A percentile compares a stretch with the other conserved stretches of the same genome.
Conservation (phyloP, 257 asterid species). For the Penstemon eatonii region DNA sequence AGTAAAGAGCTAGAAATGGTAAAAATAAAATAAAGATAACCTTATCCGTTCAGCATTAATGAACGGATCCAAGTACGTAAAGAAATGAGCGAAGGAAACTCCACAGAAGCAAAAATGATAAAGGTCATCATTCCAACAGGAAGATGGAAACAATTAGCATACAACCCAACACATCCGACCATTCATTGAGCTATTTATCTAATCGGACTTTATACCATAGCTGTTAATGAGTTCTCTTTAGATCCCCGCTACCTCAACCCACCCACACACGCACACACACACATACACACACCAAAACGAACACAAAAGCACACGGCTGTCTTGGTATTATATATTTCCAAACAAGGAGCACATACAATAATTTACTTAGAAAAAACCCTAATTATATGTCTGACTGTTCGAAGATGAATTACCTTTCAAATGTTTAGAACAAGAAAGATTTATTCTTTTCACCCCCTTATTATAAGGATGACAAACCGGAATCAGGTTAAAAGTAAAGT, state of each 20-base stretch:
- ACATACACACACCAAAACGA: neutral
- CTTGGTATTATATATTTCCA: neutral
- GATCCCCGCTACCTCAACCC: too few relatives aligned
- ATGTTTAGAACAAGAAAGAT: neutral
- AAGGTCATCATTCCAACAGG: neutral
- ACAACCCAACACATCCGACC: neutral
- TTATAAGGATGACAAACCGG: too few relatives aligned
- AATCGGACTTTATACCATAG: neutral
- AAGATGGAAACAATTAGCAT: neutral
- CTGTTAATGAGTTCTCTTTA: neutral
- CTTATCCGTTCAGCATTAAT: neutral
- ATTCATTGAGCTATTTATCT: conserved; percentile 3
- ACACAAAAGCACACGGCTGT: neutral
- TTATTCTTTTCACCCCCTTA: too few relatives aligned
- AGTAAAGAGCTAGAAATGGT: neutral
- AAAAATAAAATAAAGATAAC: too few relatives aligned
- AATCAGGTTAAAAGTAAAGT: too few relatives aligned
- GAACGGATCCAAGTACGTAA: neutral
- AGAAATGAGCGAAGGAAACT: neutral
- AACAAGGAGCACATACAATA: neutral
- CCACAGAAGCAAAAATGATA: neutral
- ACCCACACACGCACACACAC: too few relatives aligned
- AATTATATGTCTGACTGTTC: neutral
- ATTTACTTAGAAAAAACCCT: neutral
- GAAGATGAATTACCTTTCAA: conserved; percentile 2